phyloP scores from a whole-genome alignment of 2,329 filamentous ascomycete species.

The Sordariomycetes sp. region DNA sequence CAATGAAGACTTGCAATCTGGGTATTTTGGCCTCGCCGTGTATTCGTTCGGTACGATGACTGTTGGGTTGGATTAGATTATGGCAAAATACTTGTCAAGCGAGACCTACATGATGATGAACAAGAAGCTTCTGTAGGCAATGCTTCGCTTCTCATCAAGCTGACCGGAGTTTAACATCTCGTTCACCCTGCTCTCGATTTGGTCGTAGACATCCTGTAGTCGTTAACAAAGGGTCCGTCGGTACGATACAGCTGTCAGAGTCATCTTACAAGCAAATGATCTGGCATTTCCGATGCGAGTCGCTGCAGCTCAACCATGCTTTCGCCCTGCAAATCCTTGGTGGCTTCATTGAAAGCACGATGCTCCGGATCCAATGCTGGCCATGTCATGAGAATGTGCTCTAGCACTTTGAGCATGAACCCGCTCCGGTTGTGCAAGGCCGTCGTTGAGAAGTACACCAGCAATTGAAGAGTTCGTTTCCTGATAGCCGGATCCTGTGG shows the following conservation, averaged over 20 bases:
- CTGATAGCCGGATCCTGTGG: conserved; percentile 68
- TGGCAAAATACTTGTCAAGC: not conserved
- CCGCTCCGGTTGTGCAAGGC: conserved; percentile 67
- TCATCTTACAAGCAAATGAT: conserved; percentile 64
- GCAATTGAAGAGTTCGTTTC: conserved; percentile 71
- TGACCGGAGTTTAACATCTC: conserved; percentile 66
- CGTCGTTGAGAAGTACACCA: conserved; percentile 76
- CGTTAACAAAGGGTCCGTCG: not conserved
- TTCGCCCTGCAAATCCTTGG: conserved; percentile 79
- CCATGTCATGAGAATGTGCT: conserved; percentile 81
- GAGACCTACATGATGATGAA: conserved; percentile 74
- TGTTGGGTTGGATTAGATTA: conserved; percentile 16
- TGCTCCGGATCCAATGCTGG: conserved; percentile 64
- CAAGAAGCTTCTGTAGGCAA: conserved; percentile 81
- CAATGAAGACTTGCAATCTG: conserved; percentile 67
- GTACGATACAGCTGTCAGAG: not conserved
- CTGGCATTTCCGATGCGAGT: conserved; percentile 81
- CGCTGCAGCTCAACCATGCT: conserved; percentile 83
- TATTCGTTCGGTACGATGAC: conserved; percentile 72
- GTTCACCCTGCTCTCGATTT: conserved; percentile 74
- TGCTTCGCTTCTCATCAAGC: conserved; percentile 72
- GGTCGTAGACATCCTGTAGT: conserved; percentile 77
- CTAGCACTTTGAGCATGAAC: conserved; percentile 83
- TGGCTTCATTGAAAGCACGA: conserved; percentile 72
- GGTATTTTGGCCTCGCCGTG: conserved; percentile 61